Base-by-base conservation (phyloP, 192 early-diverging fungal species). In the Backusella mclennaniae region DNA sequence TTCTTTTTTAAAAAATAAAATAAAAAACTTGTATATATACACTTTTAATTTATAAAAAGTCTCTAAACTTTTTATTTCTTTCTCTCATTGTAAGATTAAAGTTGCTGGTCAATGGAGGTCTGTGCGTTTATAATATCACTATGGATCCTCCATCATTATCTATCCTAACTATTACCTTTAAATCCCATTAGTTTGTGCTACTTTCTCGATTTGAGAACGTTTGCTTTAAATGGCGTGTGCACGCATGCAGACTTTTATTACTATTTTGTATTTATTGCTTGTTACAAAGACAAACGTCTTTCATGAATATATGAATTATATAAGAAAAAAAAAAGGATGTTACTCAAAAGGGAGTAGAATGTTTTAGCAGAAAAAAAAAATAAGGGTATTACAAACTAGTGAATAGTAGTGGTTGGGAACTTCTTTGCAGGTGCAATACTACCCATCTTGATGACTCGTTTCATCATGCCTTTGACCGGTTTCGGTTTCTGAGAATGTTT, bases 361-460 rank as follows among this genome's bases (percentile, higher is more conserved):
- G 23, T 59, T 59, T 59, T 59, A 59, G 23, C 23, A 26, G 56
- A 26, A 26, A 59, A 59, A 56, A 56, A 59, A 29, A 59, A 12
- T 59, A 59, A 59, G 56, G 23, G 56, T 63, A 63, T 63, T 63
- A 63, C 56, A 63, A 63, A 63, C 23, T 63, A 63, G 26, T 63
- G 56, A 59, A 59, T 59, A 2, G 53, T 59, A 59, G 53, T 59
- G 53, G 53, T 59, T 59, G 53, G 53, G 53, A 59, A 59, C 56
- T 29, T 69, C 68, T 69, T 69, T 23, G 35, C 38, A 21, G 68
- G 68, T 39, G 38, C 36, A 21, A 69, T 35, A 39, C 31, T 17
- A 59, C 71, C 71, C 31, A 73, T 73, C 44, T 73, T 73, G 49
- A 73, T 73, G 23, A 73, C 71, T 73, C 71, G 44, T 33, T 53